A percentile compares a stretch with the other conserved stretches of the same genome.
phyloP scores from a whole-genome alignment of 2,329 filamentous ascomycete species.

The Chrysosphaeria jannelii region DNA sequence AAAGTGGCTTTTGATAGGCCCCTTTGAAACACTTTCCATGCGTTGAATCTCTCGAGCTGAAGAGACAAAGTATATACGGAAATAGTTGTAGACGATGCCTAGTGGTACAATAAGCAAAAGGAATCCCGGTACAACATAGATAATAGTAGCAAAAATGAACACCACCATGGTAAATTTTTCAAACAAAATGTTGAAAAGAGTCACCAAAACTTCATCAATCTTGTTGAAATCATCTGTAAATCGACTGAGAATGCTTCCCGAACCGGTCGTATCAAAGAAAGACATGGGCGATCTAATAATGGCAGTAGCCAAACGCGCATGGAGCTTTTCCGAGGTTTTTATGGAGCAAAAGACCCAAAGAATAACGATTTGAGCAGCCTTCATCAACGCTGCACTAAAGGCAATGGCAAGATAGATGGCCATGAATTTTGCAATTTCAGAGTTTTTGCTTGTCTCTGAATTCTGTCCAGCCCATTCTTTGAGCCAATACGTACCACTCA shows the following conservation, averaged over 20 bases:
- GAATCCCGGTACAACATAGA: slow-evolving; percentile 53
- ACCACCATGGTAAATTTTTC: slow-evolving; percentile 41
- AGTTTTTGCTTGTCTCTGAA: slow-evolving; percentile 32
- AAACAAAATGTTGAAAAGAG: slow-evolving; percentile 94
- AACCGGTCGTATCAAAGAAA: slow-evolving; percentile 92
- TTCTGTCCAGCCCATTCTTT: slow-evolving; percentile 79
- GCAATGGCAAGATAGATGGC: slow-evolving; percentile 91
- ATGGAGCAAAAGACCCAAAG: slow-evolving; percentile 99
- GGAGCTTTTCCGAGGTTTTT: slow-evolving; percentile 86
- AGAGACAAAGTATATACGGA: slow-evolving; percentile 87
- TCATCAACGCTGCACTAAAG: slow-evolving; percentile 55
- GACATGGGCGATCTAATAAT: slow-evolving; percentile 97
- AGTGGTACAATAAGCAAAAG: slow-evolving; percentile 55
- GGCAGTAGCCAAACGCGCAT: slow-evolving; percentile 88
- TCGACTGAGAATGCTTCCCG: slow-evolving; percentile 78
- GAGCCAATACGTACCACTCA: slow-evolving; percentile 73
- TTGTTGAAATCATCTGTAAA: slow-evolving; percentile 72
- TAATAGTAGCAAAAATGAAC: slow-evolving; percentile 73
- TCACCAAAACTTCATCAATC: slow-evolving; percentile 76
- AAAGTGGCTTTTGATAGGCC: slow-evolving; percentile 94
- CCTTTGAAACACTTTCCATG: slow-evolving; percentile 79
- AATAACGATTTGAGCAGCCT: slow-evolving; percentile 75
- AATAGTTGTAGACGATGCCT: slow-evolving; percentile 55
- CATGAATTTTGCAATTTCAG: slow-evolving; percentile 62
- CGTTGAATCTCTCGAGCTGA: slow-evolving; percentile 91